A percentile compares a stretch with the other conserved stretches of the same genome.
These are phyloP conservation scores for Phytophthora brassicae DNA, from an alignment of 352 stramenopile species.

Conservation along the genomic window DNA sequence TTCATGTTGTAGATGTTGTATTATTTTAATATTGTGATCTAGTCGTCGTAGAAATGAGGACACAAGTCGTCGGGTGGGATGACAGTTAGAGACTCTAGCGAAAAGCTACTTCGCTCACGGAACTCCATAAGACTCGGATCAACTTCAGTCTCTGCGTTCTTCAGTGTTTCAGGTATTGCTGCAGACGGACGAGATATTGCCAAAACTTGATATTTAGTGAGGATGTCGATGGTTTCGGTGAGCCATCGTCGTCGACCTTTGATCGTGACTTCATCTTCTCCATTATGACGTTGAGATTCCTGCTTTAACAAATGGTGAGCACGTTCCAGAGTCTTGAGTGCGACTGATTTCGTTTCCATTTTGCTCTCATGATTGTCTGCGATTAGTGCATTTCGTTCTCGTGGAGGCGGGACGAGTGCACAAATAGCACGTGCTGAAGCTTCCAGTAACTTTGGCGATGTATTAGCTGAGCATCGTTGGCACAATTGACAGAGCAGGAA, in stretches of 20 bases:
- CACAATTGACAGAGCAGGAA: slow-evolving; percentile 55
- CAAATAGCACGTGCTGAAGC: slow-evolving; percentile 52
- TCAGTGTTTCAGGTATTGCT: neutral
- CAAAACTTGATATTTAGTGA: slow-evolving; percentile 31
- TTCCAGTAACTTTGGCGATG: slow-evolving; percentile 32
- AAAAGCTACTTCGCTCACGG: slow-evolving; percentile 62
- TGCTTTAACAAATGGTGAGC: slow-evolving; percentile 40
- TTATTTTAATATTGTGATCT: too few relatives aligned
- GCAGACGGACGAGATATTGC: neutral
- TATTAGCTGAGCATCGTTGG: slow-evolving; percentile 33
- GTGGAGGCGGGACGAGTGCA: slow-evolving; percentile 46
- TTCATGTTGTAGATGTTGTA: neutral
- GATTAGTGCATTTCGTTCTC: slow-evolving; percentile 40
- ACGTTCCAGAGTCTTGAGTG: slow-evolving; percentile 48
- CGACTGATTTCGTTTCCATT: slow-evolving; percentile 54
- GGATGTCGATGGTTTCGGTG: slow-evolving; percentile 38
- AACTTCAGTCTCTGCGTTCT: slow-evolving; percentile 6
- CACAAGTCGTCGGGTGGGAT: slow-evolving; percentile 57
- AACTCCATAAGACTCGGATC: slow-evolving; percentile 39
- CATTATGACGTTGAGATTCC: slow-evolving; percentile 10
- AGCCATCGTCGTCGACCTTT: slow-evolving; percentile 37
- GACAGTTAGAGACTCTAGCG: slow-evolving; percentile 55
- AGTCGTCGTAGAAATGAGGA: slow-evolving; percentile 48
- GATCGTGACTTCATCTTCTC: slow-evolving; percentile 7
- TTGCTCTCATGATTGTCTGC: slow-evolving; percentile 59